Evolutionary conservation across 108 stramenopile genomes (phyloP), one percentile per base, ranked within the genome.

Genomic region (Skeletonema menzelii): DNA sequence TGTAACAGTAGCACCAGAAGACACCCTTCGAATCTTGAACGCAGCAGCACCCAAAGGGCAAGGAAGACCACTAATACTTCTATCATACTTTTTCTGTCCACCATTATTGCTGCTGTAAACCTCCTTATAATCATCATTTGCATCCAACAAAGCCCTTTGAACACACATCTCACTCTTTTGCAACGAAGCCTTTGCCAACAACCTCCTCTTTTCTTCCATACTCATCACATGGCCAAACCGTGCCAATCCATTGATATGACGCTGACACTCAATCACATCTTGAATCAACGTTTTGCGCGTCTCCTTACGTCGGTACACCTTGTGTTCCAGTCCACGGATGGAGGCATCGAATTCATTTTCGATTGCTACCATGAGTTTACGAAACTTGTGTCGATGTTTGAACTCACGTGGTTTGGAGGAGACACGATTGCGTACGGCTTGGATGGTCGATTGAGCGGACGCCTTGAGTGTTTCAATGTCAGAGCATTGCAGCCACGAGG

Each of bases 231-330:
- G 28, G 10, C 68, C 69, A 58, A 77, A 77, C 17, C 57, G 55
- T 10, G 42, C 63, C 22, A 77, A 63, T 3, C 76, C 69, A 3
- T 30, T 12, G 11, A 69, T 64, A 28, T 77, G 59, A 34, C 31
- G 63, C 22, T 77, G 76, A 42, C 76, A 77, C 17, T 77, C 76
- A 31, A 77, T 49, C 12, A 70, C 76, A 27, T 77, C 76, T 7
- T 46, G 42, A 57, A 70, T 64, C 26, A 70, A 19, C 49, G 26
- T 17, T 12, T 59, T 62, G 0, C 69, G 69, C 0, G 76, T 63
- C 15, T 56, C 40, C 34, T 57, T 69, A 13, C 69, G 63, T 20
- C 76, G 22, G 59, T 70, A 65, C 19, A 77, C 64, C 30, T 69
- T 63, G 56, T 77, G 69, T 32, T 77, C 76, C 47, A 77, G 55